A percentile compares a stretch with the other conserved stretches of the same genome.
Conservation (phyloP, 2,329 filamentous ascomycete species). For the Lachnellula cervina region DNA sequence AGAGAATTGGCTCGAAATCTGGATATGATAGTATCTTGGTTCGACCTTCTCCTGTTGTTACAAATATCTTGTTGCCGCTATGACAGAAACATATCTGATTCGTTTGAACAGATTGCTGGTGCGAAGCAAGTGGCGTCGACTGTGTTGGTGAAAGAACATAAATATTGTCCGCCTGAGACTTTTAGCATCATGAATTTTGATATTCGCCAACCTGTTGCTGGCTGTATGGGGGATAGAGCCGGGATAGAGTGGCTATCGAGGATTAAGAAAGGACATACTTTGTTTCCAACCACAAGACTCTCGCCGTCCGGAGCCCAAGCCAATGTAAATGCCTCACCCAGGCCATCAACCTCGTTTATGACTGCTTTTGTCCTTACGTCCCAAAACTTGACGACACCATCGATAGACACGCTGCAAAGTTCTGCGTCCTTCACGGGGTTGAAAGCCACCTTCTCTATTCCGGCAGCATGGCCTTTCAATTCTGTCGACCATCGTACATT, state of each 20-base stretch:
- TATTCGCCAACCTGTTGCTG: no score
- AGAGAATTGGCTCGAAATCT: constrained; percentile 50
- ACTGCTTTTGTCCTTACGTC: constrained; percentile 70
- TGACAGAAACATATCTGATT: constrained; percentile 73
- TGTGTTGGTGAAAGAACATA: constrained; percentile 58
- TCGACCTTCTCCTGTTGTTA: constrained; percentile 66
- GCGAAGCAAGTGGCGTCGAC: constrained; percentile 49
- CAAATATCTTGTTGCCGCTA: constrained; percentile 64
- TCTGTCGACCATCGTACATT: constrained; percentile 72
- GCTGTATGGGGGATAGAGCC: background rate
- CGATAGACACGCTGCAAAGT: constrained; percentile 67
- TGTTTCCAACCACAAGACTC: constrained; percentile 67
- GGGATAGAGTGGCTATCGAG: background rate
- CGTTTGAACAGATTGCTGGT: constrained; percentile 59
- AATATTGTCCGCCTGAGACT: constrained; percentile 52
- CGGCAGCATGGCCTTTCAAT: constrained; percentile 60
- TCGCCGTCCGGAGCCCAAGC: constrained; percentile 70
- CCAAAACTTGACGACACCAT: constrained; percentile 75
- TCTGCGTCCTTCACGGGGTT: constrained; percentile 74
- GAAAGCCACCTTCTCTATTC: constrained; percentile 72
- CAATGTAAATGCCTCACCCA: constrained; percentile 65
- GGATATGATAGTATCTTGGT: constrained; percentile 68
- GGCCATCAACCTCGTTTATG: constrained; percentile 62
- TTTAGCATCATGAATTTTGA: no score
- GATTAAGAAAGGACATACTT: constrained; percentile 47